Conservation (phyloP, 1,284 basidiomycete genomes). For the Leccinum huronense region DNA sequence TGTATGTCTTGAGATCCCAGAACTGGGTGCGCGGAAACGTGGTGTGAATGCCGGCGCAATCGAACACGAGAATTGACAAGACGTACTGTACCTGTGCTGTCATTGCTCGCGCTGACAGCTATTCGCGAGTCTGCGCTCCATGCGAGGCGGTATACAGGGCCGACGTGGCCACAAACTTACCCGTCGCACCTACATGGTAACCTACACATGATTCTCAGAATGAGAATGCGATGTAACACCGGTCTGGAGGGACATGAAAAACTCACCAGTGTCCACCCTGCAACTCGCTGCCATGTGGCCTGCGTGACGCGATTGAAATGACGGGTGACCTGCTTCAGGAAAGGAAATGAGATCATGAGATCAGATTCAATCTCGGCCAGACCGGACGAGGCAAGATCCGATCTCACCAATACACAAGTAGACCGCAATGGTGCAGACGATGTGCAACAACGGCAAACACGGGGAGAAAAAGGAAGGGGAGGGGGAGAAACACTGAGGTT, state of each 20-base stretch:
- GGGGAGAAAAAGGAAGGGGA: too few relatives aligned
- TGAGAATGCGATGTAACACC: background rate
- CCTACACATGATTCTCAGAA: background rate
- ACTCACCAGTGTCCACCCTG: slow-evolving; percentile 70
- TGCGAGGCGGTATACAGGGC: slow-evolving; percentile 86
- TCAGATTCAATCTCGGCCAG: too few relatives aligned
- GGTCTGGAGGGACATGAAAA: background rate
- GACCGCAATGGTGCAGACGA: too few relatives aligned
- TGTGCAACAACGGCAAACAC: too few relatives aligned
- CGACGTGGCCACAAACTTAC: slow-evolving; percentile 82
- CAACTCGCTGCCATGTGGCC: slow-evolving; percentile 69
- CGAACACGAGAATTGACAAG: background rate
- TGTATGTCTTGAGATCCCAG: slow-evolving; percentile 95
- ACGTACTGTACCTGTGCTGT: slow-evolving; percentile 89
- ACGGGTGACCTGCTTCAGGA: too few relatives aligned
- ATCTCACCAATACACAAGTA: too few relatives aligned
- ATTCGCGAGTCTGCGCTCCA: slow-evolving; percentile 95
- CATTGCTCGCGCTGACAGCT: slow-evolving; percentile 93
- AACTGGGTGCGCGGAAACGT: slow-evolving; percentile 50
- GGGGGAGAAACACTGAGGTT: too few relatives aligned
- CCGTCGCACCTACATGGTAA: slow-evolving; percentile 61
- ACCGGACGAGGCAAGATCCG: too few relatives aligned
- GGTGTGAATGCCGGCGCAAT: background rate
- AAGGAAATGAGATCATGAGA: too few relatives aligned
- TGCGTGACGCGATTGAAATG: too few relatives aligned